Evolutionary conservation across 257 asterid genomes (phyloP), one percentile per base, ranked within the genome.

Genomic region (Fraxinus pennsylvanica): DNA sequence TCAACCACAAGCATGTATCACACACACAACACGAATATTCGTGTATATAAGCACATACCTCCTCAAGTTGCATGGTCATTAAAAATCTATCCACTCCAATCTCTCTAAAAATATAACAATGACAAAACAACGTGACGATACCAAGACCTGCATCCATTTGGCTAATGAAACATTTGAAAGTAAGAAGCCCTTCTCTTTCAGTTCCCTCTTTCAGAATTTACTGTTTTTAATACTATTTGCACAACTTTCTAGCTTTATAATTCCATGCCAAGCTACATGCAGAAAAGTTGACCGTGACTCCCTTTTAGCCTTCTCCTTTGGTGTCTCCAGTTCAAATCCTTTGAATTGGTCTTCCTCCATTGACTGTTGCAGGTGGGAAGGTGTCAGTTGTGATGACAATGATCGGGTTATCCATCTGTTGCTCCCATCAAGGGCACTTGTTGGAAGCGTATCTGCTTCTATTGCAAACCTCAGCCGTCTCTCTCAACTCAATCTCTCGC

Each of bases 341-440:
- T 79, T 93, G 80, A 82, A 86, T 69, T 95, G 99, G 99, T 79
- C 82, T 7, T 45, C 57, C 57, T 69, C 91, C 3, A 30, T 25
- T 14, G 97, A 95, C 72, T 95, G 98, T 85, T 95, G 99, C 83
- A 29, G 4, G 35, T 91, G 99, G 98, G 97, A 95, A 74, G 97
- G 99, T 8, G 76, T 95, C 4, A 72, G 59, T 9, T 95, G 99
- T 82, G 98, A 95, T 50, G 80, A 45, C 14, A 75, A 41, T 4
- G 94, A 86, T 21, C 81, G 92, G 38, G 96, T 95, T 6, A 82
- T 72, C 75, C 10, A 75, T 47, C 85, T 95, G 4, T 83, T 69
- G 76, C 61, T 84, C 0, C 83, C 85, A 1, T 81, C 76, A n/a
- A 63, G 77, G 15, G 66, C 76, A 25, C 83, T 84, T 21, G 6